These are phyloP conservation scores for Raffaelea deltoideospora DNA, from an alignment of 2,329 filamentous ascomycete genomes.

Conservation along the genomic window DNA sequence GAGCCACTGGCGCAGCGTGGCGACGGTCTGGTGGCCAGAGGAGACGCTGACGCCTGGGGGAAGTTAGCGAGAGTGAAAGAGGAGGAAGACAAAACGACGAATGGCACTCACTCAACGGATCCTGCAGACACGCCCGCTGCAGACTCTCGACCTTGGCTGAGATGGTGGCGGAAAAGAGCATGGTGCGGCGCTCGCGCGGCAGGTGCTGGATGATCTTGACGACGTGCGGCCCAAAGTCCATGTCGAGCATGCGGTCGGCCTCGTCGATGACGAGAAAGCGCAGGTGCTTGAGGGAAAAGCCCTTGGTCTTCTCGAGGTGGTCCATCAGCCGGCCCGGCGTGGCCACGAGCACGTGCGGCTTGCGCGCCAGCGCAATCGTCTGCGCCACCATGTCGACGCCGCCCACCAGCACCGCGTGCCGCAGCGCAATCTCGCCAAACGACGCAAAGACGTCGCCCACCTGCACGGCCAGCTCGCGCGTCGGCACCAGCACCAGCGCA, in stretches of 20 bases:
- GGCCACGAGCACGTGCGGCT: conserved; percentile 84
- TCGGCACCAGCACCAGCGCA: conserved; percentile 81
- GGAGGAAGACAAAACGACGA: neutral
- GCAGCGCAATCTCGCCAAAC: conserved; percentile 76
- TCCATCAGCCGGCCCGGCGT: conserved; percentile 82
- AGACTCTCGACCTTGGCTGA: conserved; percentile 84
- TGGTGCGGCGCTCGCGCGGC: conserved; percentile 63
- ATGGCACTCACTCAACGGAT: conserved; percentile 19
- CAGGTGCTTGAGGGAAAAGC: conserved; percentile 64
- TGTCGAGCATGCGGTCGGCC: conserved; percentile 75
- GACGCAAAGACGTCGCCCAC: conserved; percentile 81
- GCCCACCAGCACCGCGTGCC: conserved; percentile 74
- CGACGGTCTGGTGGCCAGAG: conserved; percentile 76
- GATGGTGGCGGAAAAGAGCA: conserved; percentile 63
- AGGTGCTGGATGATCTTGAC: conserved; percentile 81
- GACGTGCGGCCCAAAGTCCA: conserved; percentile 12
- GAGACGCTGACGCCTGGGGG: conserved; percentile 63
- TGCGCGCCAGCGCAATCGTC: conserved; percentile 82
- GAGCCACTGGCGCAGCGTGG: conserved; percentile 74
- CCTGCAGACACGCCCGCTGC: conserved; percentile 74
- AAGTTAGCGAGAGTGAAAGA: neutral
- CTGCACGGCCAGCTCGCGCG: conserved; percentile 83
- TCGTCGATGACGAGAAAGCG: conserved; percentile 94
- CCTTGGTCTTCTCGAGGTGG: conserved; percentile 92
- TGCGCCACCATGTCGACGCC: conserved; percentile 95